Percentiles rank a stretch among this genome's conserved stretches.
phyloP scores from a whole-genome alignment of 1,284 basidiomycete genomes.

The Rhodotorula glutinis region DNA sequence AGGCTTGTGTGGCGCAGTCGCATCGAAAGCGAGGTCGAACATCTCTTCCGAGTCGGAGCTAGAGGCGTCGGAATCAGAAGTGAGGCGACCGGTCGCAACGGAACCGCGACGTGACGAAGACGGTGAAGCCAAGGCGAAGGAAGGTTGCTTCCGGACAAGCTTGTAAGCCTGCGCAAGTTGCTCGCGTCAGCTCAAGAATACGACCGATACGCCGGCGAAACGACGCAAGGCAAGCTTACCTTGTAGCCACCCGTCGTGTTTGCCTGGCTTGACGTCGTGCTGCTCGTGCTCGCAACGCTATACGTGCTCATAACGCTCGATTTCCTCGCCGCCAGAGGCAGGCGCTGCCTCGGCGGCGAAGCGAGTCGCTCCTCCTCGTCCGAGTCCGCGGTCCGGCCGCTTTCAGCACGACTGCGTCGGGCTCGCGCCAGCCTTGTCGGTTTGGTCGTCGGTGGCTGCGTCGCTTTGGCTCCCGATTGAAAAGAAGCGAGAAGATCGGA shows the following conservation, averaged over 20 bases:
- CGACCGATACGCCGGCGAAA: not conserved
- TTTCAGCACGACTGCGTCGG: too few species aligned
- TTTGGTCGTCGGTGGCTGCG: too few species aligned
- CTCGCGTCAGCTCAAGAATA: not conserved
- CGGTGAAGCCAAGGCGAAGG: not conserved
- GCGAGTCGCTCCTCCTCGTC: not conserved
- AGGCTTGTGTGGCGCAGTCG: not conserved
- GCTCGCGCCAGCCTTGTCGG: too few species aligned
- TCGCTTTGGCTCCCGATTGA: too few species aligned
- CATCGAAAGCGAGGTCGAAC: constrained; percentile 24
- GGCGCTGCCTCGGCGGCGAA: not conserved
- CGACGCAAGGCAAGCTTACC: constrained; percentile 7
- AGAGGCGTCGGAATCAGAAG: constrained; percentile 1
- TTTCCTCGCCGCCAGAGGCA: not conserved
- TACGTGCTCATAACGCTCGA: not conserved
- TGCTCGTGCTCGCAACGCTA: not conserved
- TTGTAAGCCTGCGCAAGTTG: constrained; percentile 18
- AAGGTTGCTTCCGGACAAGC: constrained; percentile 9
- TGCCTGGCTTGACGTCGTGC: not conserved
- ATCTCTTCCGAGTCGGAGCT: constrained; percentile 10
- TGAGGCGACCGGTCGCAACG: not conserved
- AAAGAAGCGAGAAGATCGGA: not conserved
- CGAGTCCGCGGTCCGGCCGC: too few species aligned
- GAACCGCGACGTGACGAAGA: not conserved
- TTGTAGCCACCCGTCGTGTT: constrained; percentile 13